A percentile compares a stretch with the other conserved stretches of the same genome.
These are phyloP conservation scores for Vigna unguiculata DNA, from an alignment of 306 rosid species.

Conservation along the genomic window DNA sequence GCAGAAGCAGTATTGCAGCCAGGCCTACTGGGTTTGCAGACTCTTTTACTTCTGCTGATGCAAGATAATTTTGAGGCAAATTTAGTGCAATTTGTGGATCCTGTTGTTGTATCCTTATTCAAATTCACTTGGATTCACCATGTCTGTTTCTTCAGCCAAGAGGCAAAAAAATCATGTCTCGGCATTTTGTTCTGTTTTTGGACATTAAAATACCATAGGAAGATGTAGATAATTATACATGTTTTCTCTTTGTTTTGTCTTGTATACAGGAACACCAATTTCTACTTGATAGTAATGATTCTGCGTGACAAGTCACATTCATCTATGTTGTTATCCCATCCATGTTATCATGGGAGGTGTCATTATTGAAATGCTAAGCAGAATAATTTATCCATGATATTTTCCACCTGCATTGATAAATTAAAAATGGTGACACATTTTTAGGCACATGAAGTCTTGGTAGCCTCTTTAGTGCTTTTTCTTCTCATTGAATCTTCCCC, in stretches of 20 bases:
- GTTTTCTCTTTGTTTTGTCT: conserved; percentile 10
- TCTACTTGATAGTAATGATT: conserved; percentile 1
- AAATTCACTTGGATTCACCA: conserved; percentile 30
- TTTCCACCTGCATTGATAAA: neutral
- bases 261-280: conserved; percentile 16
- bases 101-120: conserved; percentile 17
- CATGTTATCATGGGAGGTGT: neutral
- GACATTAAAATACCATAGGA: conserved; percentile 29
- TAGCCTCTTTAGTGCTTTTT: neutral
- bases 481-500: neutral
- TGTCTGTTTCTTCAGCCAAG: conserved; percentile 11
- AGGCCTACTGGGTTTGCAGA: conserved; percentile 79
- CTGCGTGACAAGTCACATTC: neutral
- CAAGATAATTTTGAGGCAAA: conserved; percentile 54
- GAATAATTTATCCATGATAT: neutral
- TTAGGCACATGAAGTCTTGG: neutral
- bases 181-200: conserved; percentile 36
- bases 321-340: neutral
- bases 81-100: conserved; percentile 6
- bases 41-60: conserved; percentile 73
- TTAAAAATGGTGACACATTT: neutral
- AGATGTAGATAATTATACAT: conserved; percentile 40
- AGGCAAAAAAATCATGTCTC: conserved; percentile 14
- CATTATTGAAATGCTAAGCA: conserved; percentile 14
- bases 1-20: conserved; percentile 69